Evolutionary conservation across 371 early-diverging fungal genomes (phyloP).

Genomic region (Blakeslea trispora): DNA sequence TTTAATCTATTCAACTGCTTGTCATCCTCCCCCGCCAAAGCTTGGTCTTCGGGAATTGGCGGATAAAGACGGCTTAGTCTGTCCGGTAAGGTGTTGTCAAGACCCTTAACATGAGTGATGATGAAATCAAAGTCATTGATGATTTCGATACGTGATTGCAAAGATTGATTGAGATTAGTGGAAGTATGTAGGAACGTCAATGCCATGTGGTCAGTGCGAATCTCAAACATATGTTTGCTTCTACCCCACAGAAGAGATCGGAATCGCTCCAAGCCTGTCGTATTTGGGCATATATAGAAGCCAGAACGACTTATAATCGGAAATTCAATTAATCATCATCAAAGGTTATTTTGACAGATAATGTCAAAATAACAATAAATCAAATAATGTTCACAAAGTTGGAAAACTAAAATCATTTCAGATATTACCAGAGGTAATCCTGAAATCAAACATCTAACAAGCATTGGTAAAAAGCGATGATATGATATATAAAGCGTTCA

Average conservation of each 20-base stretch:
- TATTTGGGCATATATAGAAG: too few species aligned
- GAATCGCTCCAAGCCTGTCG: not conserved
- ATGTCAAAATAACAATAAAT: too few species aligned
- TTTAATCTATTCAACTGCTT: constrained; percentile 1
- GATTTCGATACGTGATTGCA: constrained; percentile 2
- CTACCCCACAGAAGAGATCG: constrained; percentile 3
- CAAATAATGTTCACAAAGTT: too few species aligned
- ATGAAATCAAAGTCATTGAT: not conserved
- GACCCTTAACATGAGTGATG: constrained; percentile 1
- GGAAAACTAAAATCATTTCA: too few species aligned
- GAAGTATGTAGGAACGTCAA: constrained; percentile 5
- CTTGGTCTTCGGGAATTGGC: constrained; percentile 7
- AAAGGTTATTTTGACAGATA: too few species aligned
- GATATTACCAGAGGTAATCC: too few species aligned
- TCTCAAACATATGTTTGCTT: not conserved
- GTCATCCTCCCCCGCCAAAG: constrained; percentile 6
- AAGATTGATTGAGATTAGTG: constrained; percentile 1
- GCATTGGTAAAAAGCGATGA: too few species aligned
- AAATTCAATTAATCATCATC: too few species aligned
- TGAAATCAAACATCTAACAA: too few species aligned
- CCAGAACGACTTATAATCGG: too few species aligned
- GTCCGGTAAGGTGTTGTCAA: not conserved
- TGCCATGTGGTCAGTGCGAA: constrained; percentile 6
- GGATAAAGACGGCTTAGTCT: constrained; percentile 4
- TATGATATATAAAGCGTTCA: too few species aligned